A percentile compares a stretch with the other conserved stretches of the same genome.
These are phyloP conservation scores for Avicennia marina DNA, from an alignment of 257 asterid species.

Conservation along the genomic window DNA sequence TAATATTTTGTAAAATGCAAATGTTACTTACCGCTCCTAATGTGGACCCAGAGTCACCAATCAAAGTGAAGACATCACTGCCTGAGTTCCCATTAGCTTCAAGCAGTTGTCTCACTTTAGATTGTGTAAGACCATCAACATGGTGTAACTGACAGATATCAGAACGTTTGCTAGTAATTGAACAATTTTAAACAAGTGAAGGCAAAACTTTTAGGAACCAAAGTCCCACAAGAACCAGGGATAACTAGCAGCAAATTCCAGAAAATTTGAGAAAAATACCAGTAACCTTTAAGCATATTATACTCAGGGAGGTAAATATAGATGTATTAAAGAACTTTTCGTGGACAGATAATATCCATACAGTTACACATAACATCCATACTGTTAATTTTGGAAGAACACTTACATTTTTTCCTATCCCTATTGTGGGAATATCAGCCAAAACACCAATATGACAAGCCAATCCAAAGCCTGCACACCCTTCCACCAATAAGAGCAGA, in stretches of 20 bases:
- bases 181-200: not conserved
- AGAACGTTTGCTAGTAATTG: slow-evolving; percentile 9
- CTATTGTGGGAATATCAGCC: slow-evolving; percentile 78
- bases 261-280: not conserved
- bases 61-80: slow-evolving; percentile 38
- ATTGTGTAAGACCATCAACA: slow-evolving; percentile 75
- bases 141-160: slow-evolving; percentile 57
- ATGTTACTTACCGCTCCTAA: slow-evolving; percentile 62
- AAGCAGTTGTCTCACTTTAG: slow-evolving; percentile 47
- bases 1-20: not conserved
- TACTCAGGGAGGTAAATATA: not conserved
- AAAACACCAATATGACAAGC: slow-evolving; percentile 93
- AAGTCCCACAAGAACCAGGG: not conserved
- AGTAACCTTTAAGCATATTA: no score
- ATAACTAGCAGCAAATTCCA: not conserved
- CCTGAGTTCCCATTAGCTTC: slow-evolving; percentile 40
- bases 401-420: slow-evolving; percentile 84
- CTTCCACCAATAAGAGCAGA: slow-evolving; percentile 2
- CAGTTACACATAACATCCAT: no score
- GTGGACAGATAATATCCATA: no score
- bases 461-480: slow-evolving; percentile 72
- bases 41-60: slow-evolving; percentile 70
- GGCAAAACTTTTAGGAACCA: not conserved
- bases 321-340: not conserved
- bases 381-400: not conserved